Conservation (phyloP, 129 eudicot genomes). For the carrot (Daucus carota) region DNA sequence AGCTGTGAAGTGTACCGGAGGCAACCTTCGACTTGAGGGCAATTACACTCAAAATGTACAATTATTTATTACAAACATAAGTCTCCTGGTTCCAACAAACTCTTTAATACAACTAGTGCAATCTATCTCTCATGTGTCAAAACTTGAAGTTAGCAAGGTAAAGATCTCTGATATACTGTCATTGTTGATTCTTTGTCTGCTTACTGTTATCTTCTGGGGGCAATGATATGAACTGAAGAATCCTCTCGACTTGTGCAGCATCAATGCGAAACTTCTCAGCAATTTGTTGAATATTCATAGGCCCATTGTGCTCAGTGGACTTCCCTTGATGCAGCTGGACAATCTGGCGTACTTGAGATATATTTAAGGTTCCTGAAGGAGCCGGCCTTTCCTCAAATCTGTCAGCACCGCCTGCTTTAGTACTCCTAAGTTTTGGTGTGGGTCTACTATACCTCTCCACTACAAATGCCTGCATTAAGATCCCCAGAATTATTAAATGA, state of each 20-base stretch:
- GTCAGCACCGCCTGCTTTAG: slow-evolving; percentile 43
- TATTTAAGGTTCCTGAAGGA: slow-evolving; percentile 76
- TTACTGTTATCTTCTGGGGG: slow-evolving; percentile 53
- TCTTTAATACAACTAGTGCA: slow-evolving; percentile 2
- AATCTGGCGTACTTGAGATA: slow-evolving; percentile 67
- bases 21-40: background rate
- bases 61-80: slow-evolving; percentile 8
- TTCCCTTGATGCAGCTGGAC: slow-evolving; percentile 80
- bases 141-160: slow-evolving; percentile 11
- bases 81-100: background rate
- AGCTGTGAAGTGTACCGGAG: background rate
- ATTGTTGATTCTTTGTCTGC: slow-evolving; percentile 35
- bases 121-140: slow-evolving; percentile 4
- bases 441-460: slow-evolving; percentile 77
- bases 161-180: slow-evolving; percentile 7
- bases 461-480: slow-evolving; percentile 49
- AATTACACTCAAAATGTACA: background rate
- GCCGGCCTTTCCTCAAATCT: slow-evolving; percentile 60
- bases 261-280: slow-evolving; percentile 58
- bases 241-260: slow-evolving; percentile 48
- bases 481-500: slow-evolving; percentile 12
- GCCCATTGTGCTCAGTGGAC: slow-evolving; percentile 62
- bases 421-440: slow-evolving; percentile 74
- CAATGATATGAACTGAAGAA: slow-evolving; percentile 50
- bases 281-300: slow-evolving; percentile 55